A percentile compares a stretch with the other conserved stretches of the same genome.
These are phyloP conservation scores for Candida gorgasii DNA, from an alignment of 805 yeast genomes.

Conservation along the genomic window DNA sequence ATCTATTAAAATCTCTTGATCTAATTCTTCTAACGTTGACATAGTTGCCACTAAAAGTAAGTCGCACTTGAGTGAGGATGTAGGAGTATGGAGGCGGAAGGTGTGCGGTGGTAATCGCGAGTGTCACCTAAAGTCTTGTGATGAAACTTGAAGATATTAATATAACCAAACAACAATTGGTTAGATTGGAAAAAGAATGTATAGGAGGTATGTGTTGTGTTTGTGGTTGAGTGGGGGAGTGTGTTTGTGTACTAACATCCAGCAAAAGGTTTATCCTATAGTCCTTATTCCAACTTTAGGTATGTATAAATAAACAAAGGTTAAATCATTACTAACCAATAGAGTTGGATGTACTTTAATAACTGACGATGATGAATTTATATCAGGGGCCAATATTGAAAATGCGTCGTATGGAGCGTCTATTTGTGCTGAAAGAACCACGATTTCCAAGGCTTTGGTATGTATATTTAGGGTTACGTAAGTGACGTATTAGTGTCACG, in stretches of 20 bases:
- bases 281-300: slow-evolving; percentile 70
- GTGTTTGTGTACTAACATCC: slow-evolving; percentile 26
- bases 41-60: slow-evolving; percentile 33
- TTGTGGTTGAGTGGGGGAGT: not conserved
- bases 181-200: slow-evolving; percentile 17
- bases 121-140: not conserved
- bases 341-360: slow-evolving; percentile 82
- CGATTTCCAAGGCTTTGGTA: slow-evolving; percentile 36
- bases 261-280: slow-evolving; percentile 57
- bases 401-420: slow-evolving; percentile 81
- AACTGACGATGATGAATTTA: slow-evolving; percentile 46
- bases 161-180: slow-evolving; percentile 20
- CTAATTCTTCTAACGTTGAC: slow-evolving; percentile 87
- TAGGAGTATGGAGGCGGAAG: not conserved
- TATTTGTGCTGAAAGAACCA: slow-evolving; percentile 44
- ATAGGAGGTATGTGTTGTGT: slow-evolving; percentile 23
- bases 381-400: slow-evolving; percentile 86
- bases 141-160: slow-evolving; percentile 9
- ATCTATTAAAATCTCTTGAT: slow-evolving; percentile 67
- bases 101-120: not conserved
- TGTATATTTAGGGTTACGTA: slow-evolving; percentile 17
- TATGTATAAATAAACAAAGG: slow-evolving; percentile 17
- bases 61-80: not conserved
- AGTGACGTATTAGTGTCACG: no score
- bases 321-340: slow-evolving; percentile 4